Evolutionary conservation across 805 yeast species (phyloP).

Genomic region (Saturnispora kantuleensis): DNA sequence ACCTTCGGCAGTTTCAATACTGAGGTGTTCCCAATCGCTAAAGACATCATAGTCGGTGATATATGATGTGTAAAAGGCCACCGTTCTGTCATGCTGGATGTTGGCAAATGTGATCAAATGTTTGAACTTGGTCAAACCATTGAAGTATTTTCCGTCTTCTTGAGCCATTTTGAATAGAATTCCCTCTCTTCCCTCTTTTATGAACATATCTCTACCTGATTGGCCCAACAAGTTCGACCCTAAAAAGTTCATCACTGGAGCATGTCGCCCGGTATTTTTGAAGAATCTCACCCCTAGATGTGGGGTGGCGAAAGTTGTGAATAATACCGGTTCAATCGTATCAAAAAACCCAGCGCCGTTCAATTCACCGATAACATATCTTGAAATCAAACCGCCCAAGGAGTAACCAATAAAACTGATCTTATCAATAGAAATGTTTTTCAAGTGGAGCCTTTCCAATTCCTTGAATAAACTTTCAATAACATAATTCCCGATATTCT

Average conservation of each 20-base stretch:
- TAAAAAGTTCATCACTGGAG: conserved; percentile 34
- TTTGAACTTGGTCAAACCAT: conserved; percentile 50
- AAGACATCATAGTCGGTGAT: conserved; percentile 71
- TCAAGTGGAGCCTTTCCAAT: conserved; percentile 25
- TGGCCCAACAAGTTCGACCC: conserved; percentile 51
- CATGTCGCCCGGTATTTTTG: conserved; percentile 21
- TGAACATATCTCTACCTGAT: conserved; percentile 69
- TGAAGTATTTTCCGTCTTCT: conserved; percentile 37
- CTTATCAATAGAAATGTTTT: conserved; percentile 30
- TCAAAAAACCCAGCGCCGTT: conserved; percentile 42
- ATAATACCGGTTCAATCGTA: conserved; percentile 48
- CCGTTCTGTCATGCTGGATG: conserved; percentile 74
- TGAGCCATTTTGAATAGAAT: conserved; percentile 45
- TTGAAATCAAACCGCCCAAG: conserved; percentile 74
- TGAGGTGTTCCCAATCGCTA: conserved; percentile 37
- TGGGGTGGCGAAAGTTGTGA: conserved; percentile 70
- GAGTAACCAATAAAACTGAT: conserved; percentile 83
- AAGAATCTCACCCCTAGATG: conserved; percentile 56
- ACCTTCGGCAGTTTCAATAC: conserved; percentile 38
- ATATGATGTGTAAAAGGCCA: conserved; percentile 76
- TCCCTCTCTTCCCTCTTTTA: conserved; percentile 33
- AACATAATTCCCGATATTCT: conserved; percentile 59
- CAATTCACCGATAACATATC: conserved; percentile 60
- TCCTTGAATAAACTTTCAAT: conserved; percentile 51
- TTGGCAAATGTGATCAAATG: conserved; percentile 60